Evolutionary conservation across 129 eudicot species (phyloP).

Genomic region (Scalesia atractyloides): DNA sequence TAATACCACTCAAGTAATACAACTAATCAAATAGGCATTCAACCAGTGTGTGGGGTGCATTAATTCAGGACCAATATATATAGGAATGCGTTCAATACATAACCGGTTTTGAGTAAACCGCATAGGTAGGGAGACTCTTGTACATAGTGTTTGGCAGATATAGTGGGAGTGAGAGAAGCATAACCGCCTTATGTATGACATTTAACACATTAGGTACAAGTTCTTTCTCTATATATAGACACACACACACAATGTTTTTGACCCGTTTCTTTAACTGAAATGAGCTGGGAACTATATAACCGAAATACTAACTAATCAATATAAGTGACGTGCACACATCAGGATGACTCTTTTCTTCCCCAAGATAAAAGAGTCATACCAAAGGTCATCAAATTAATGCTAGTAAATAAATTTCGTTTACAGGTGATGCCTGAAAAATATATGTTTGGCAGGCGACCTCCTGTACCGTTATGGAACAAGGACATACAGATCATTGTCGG

Average conservation of each 20-base stretch:
- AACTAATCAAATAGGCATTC: no score
- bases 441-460: slow-evolving; percentile 75
- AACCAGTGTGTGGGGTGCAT: not conserved
- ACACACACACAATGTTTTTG: not conserved
- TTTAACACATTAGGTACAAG: no score
- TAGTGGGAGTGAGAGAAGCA: no score
- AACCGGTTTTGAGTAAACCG: no score
- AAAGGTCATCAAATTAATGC: not conserved
- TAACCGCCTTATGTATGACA: no score
- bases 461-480: slow-evolving; percentile 65
- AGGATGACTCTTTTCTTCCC: slow-evolving; percentile 13
- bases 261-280: not conserved
- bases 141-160: no score
- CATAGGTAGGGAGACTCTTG: no score
- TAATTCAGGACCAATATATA: no score
- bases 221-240: no score
- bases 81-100: no score
- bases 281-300: not conserved
- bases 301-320: not conserved
- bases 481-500: slow-evolving; percentile 63
- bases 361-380: slow-evolving; percentile 14
- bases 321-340: not conserved
- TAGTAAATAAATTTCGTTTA: slow-evolving; percentile 4
- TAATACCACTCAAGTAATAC: no score
- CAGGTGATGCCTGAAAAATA: slow-evolving; percentile 98